These are phyloP conservation scores for Yamadazyma friedrichii DNA, from an alignment of 1,139 yeast genomes.

Conservation along the genomic window DNA sequence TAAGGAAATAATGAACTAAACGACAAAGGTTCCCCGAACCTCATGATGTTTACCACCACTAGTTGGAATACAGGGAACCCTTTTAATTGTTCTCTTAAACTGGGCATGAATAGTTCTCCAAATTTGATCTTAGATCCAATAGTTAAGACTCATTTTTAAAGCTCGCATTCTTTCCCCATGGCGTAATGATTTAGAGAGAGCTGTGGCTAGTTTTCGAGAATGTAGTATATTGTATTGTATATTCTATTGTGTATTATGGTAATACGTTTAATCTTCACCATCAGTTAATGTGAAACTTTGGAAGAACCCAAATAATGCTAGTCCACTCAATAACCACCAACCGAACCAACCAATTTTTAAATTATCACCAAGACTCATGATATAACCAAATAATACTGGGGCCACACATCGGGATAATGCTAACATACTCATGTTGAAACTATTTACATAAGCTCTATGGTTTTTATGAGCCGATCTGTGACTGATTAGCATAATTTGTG, in stretches of 20 bases:
- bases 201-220: not conserved
- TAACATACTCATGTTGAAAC: conserved; percentile 46
- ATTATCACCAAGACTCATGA: conserved; percentile 49
- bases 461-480: conserved; percentile 49
- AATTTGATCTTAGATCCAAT: too few relatives aligned
- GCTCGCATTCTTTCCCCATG: too few relatives aligned
- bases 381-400: conserved; percentile 56
- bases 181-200: too few relatives aligned
- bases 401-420: conserved; percentile 58
- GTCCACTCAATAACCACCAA: conserved; percentile 45
- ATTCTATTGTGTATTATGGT: too few relatives aligned
- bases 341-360: conserved; percentile 46
- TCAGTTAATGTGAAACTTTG: conserved; percentile 32
- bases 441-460: conserved; percentile 51
- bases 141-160: too few relatives aligned
- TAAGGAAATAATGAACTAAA: conserved; percentile 66
- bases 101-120: conserved; percentile 6
- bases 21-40: conserved; percentile 62
- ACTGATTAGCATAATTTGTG: conserved; percentile 29
- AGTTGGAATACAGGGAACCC: conserved; percentile 56
- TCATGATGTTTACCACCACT: conserved; percentile 40
- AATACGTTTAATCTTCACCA: conserved; percentile 9
- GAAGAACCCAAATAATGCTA: conserved; percentile 31
- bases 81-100: conserved; percentile 20
- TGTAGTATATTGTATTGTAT: not conserved